Conservation (phyloP, 306 rosid genomes). For the Mimosa pudica region DNA sequence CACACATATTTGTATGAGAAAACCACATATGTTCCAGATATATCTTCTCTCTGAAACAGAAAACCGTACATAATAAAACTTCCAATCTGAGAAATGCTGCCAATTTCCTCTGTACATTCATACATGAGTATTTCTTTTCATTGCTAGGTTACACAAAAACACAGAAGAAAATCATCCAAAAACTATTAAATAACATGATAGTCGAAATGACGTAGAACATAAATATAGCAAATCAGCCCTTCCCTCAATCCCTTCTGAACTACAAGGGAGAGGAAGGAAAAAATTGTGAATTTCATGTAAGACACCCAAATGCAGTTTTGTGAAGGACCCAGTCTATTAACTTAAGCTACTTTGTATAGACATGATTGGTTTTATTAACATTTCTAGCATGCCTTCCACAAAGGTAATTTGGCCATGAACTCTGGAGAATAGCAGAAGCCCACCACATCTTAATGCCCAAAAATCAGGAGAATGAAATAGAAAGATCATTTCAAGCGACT, state of each 20-base stretch:
- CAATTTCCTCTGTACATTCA: constrained; percentile 16
- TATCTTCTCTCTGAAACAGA: not conserved
- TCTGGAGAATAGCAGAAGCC: not conserved
- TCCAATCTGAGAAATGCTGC: constrained; percentile 8
- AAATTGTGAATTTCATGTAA: not conserved
- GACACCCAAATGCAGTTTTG: not conserved
- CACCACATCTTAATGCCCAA: not conserved
- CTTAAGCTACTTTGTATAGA: no score
- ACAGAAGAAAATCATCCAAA: not conserved
- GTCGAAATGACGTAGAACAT: constrained; percentile 12
- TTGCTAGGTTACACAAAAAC: not conserved
- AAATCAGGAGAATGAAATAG: not conserved
- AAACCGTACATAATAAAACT: constrained; percentile 4
- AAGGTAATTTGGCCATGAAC: not conserved
- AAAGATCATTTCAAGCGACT: not conserved
- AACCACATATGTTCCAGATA: not conserved
- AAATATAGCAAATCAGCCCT: constrained; percentile 11
- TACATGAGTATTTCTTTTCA: not conserved
- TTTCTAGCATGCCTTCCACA: not conserved
- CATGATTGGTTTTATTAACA: not conserved
- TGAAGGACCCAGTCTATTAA: not conserved
- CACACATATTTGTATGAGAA: not conserved
- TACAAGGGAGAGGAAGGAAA: constrained; percentile 15
- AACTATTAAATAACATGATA: not conserved
- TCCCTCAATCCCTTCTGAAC: constrained; percentile 9